phyloP scores from a whole-genome alignment of 257 asterid genomes.

The Nicotiana noctiflora region DNA sequence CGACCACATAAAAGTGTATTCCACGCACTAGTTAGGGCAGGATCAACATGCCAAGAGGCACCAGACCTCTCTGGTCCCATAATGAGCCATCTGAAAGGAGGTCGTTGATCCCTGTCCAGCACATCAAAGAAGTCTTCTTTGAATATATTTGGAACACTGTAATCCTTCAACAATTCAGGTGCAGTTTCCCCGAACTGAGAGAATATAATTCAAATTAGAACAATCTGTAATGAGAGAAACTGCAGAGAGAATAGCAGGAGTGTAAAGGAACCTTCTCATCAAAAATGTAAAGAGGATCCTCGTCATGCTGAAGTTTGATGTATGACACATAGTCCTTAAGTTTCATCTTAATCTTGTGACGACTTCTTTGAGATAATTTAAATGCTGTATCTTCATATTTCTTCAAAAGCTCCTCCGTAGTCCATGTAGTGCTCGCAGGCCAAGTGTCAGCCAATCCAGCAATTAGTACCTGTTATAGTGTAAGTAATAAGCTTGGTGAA shows the following conservation, averaged over 20 bases:
- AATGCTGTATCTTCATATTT: slow-evolving; percentile 64
- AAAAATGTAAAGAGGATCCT: slow-evolving; percentile 93
- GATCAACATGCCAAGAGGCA: slow-evolving; percentile 99
- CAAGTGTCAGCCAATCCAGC: slow-evolving; percentile 78
- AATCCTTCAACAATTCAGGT: slow-evolving; percentile 73
- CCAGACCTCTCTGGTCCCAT: slow-evolving; percentile 99
- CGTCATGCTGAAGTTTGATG: slow-evolving; percentile 82
- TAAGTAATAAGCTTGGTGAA: slow-evolving; percentile 15
- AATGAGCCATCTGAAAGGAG: slow-evolving; percentile 90
- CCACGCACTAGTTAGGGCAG: slow-evolving; percentile 99
- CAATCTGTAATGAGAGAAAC: slow-evolving; percentile 15
- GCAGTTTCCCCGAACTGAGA: slow-evolving; percentile 84
- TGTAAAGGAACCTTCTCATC: slow-evolving; percentile 63
- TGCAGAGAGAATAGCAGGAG: slow-evolving; percentile 14
- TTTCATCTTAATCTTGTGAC: slow-evolving; percentile 63
- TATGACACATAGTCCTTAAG: slow-evolving; percentile 77
- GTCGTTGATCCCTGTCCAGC: slow-evolving; percentile 70
- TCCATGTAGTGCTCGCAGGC: slow-evolving; percentile 86
- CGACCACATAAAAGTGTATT: slow-evolving; percentile 97
- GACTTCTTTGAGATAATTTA: slow-evolving; percentile 77
- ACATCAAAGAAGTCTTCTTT: slow-evolving; percentile 93
- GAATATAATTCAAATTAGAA: slow-evolving; percentile 11
- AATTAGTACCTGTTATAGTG: slow-evolving; percentile 57
- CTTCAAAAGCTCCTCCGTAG: slow-evolving; percentile 51
- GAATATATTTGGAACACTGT: slow-evolving; percentile 73